Conservation (phyloP, 768 basidiomycete genomes). For the Trametes sanguinea region DNA sequence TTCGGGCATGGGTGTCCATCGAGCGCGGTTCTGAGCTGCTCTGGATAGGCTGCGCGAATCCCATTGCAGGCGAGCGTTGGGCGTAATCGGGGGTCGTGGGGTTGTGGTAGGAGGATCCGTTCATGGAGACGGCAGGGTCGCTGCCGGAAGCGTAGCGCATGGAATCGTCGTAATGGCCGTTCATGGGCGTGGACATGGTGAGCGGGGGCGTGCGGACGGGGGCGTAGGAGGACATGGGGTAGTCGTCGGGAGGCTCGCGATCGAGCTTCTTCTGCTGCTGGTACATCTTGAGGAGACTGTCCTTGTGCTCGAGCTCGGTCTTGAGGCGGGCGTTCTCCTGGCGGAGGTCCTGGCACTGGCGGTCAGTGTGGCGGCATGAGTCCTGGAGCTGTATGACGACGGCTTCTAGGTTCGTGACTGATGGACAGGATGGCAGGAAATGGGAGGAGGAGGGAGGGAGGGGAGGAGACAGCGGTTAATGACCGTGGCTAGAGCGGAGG, state of each 20-base stretch:
- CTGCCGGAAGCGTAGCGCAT: constrained; percentile 54
- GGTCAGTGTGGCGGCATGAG: constrained; percentile 67
- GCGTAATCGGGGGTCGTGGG: constrained; percentile 42
- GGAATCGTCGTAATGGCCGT: constrained; percentile 42
- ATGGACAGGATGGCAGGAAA: background rate
- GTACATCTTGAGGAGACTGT: constrained; percentile 69
- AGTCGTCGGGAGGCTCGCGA: constrained; percentile 34
- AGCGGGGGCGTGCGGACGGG: constrained; percentile 25
- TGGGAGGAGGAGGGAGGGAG: background rate
- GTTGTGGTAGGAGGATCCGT: constrained; percentile 48
- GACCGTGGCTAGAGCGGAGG: constrained; percentile 7
- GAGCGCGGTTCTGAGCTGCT: constrained; percentile 34
- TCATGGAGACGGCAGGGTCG: constrained; percentile 44
- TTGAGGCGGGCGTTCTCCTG: constrained; percentile 67
- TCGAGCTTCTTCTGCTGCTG: constrained; percentile 58
- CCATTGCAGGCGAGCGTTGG: constrained; percentile 50
- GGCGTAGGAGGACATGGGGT: constrained; percentile 34
- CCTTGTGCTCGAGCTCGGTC: constrained; percentile 68
- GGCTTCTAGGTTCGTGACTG: constrained; percentile 79
- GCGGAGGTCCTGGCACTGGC: constrained; percentile 60
- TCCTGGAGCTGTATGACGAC: constrained; percentile 85
- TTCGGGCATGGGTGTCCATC: constrained; percentile 41
- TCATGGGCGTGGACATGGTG: constrained; percentile 28
- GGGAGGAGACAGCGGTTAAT: constrained; percentile 14
- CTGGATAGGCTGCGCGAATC: constrained; percentile 30